Base-by-base conservation (phyloP, 352 stramenopile species). In the Phytophthora megakarya region DNA sequence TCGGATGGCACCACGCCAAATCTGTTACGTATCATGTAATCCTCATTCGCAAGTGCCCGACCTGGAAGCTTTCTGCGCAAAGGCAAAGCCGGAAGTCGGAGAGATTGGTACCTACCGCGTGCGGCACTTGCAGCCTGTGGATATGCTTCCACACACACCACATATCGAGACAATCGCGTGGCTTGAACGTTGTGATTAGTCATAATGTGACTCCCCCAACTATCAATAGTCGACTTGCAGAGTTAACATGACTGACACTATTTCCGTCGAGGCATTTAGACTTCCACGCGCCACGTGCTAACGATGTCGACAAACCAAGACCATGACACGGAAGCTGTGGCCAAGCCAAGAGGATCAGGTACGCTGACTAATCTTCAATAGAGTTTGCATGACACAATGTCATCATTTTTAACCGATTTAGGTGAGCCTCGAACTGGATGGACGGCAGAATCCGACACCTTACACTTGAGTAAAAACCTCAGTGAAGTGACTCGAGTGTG, bases 11-110 rank as follows among this genome's bases (percentile, higher is more conserved):
- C 77, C 81, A 5, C 30, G 45, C 2, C 63, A 80, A 25, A 85
- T 93, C 44, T 86, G 84, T 63, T 93, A 93, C 57, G 81, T 93
- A 16, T 93, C 85, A 38, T 93, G 85, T 63, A 93, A 93, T 43
- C 80, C 78, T 1, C 56, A 80, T 25, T 89, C 78, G 0, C 85
- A 93, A 64, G 82, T 76, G 12, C 51, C 59, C 0, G 85, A 92
- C 44, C 65, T 93, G 3, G 73, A 84, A 55, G 47, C 76, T 12
- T 61, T 92, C 1, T 81, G 77, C 13, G 54, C 48, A 1, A 53
- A 56, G 30, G 21, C 42, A 11, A 72, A 72, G 25, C 63, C 63
- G 21, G 56, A 68, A 44, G 46, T 18, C 9, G 62, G 56, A 40
- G 57, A 72, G 54, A 33, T 65, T 19, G 47, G 50, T 1, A 37